Base-by-base conservation (phyloP, 2,329 filamentous ascomycete genomes). In the Ophiosphaerella narmari region DNA sequence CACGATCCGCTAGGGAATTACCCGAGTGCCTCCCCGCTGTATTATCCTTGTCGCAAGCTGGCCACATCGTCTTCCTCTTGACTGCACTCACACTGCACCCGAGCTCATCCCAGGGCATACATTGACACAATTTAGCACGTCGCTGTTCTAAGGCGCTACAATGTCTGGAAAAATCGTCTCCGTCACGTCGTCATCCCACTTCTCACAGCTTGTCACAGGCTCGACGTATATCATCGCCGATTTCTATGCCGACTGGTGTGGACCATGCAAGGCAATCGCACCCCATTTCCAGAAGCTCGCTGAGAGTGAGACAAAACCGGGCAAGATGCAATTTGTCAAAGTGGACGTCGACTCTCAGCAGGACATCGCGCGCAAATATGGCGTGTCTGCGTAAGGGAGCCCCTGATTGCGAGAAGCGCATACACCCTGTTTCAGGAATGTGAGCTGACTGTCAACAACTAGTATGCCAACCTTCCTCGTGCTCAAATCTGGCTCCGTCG, bases 171-270 rank as follows among this genome's bases (percentile, higher is more conserved):
- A 71, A 29, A 71, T 71, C 51, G 60, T 65, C 39, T 45, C 58
- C 39, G 63, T 72, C 37, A 69, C 62, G 40, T 70, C 67, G 7
- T 55, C 63, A 44, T 55, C 69, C 16, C 71, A 74, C 53, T 73
- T 73, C 63, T 62, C 65, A 26, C 67, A 60, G 34, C 64, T 74
- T 24, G 60, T 74, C 43, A 63, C 61, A 33, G 60, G 66, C 3
- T 67, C 67, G 44, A 70, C 69, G 23, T 73, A 70, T 55, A 74
- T 77, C 46, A 72, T 81, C 47, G 74, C 79, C 63, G 79, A 82
- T 67, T 81, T 80, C 74, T 80, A 78, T 65, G 79, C 79, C 12
- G 77, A 78, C 55, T 84, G 82, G 80, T 83, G 81, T 65, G 80
- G 80, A 2, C 81, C 81, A 24, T 84, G 81, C 75, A 81, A 81